Conservation (phyloP, 192 early-diverging fungal genomes). For the Backusella tuberculispora region DNA sequence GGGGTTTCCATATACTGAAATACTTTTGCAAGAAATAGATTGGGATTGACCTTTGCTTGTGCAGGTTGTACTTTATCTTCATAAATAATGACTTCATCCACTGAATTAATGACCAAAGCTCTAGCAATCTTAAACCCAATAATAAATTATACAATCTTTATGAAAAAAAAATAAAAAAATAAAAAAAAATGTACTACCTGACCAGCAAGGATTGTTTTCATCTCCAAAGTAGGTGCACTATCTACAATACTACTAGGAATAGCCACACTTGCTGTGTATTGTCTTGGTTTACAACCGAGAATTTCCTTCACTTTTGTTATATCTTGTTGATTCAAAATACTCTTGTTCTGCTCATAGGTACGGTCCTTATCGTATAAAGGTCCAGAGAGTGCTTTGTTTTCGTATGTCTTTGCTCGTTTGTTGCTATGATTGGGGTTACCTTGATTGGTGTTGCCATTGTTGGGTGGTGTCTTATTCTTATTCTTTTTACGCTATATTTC, state of each 20-base stretch:
- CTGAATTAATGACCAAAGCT: constrained; percentile 56
- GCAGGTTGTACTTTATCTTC: constrained; percentile 45
- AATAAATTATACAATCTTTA: not conserved
- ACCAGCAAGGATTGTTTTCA: constrained; percentile 73
- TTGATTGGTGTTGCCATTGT: not conserved
- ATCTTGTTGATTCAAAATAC: constrained; percentile 16
- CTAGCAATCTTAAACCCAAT: constrained; percentile 56
- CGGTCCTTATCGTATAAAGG: constrained; percentile 42
- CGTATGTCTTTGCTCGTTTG: constrained; percentile 38
- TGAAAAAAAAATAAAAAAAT: not conserved
- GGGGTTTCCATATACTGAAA: constrained; percentile 74
- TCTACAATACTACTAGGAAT: constrained; percentile 69
- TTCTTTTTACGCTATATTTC: constrained; percentile 6
- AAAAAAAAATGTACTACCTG: constrained; percentile 47
- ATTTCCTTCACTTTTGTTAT: not conserved
- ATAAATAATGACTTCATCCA: constrained; percentile 74
- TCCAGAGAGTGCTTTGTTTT: constrained; percentile 48
- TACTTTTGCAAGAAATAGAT: constrained; percentile 61
- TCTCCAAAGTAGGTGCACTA: constrained; percentile 61
- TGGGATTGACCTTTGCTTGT: constrained; percentile 52
- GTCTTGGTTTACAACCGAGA: constrained; percentile 31
- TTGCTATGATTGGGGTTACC: not conserved
- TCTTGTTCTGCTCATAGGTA: constrained; percentile 26
- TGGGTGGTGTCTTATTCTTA: constrained; percentile 6
- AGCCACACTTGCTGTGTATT: constrained; percentile 67